Evolutionary conservation across 768 basidiomycete species (phyloP), one percentile per base, ranked within the genome.

Genomic region (Bullera alba): DNA sequence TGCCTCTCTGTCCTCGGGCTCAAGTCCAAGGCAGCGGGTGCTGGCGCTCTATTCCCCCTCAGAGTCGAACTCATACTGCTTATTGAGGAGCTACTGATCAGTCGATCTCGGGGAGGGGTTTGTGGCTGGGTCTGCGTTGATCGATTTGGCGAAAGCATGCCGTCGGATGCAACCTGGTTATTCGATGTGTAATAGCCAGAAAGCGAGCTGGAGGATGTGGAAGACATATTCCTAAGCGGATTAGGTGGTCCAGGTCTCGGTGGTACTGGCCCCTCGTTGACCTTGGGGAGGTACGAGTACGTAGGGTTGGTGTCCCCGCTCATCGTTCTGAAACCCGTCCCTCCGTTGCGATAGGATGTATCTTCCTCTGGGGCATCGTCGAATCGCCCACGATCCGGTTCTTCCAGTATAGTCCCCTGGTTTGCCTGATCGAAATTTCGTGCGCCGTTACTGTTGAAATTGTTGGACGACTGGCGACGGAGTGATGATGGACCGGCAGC

Each of bases 21-120:
- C 14, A 67, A 54, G 46, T 63, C 60, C 23, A 67, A 41, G 3
- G 65, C 62, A 28, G 65, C 62, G 30, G 65, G 65, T 5, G 62
- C 65, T 16, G 65, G 62, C 27, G 65, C 65, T 32, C 65, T 54
- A 22, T 43, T 48, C 5, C 65, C 60, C 21, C 54, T 30, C n/a
- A 58, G 12, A 14, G 50, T 57, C 6, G 59, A 58, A 22, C 49
- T 57, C 42, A 64, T 47, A 2, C 60, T 63, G 0, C 46, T 46
- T 15, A 52, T 57, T 3, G 65, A 63, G 3, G 53, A 10, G 5
- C 60, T 57, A 43, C 47, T 61, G n/a, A 50, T 28, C 16, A 64
- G 27, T 28, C 62, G 39, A 21, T 67, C 57, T 21, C 37, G 12
- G 10, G 37, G 19, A 7, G 37, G 22, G 8, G 19, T 7, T 14